Base-by-base conservation (phyloP, 306 rosid genomes). In the Arachis hypogaea region DNA sequence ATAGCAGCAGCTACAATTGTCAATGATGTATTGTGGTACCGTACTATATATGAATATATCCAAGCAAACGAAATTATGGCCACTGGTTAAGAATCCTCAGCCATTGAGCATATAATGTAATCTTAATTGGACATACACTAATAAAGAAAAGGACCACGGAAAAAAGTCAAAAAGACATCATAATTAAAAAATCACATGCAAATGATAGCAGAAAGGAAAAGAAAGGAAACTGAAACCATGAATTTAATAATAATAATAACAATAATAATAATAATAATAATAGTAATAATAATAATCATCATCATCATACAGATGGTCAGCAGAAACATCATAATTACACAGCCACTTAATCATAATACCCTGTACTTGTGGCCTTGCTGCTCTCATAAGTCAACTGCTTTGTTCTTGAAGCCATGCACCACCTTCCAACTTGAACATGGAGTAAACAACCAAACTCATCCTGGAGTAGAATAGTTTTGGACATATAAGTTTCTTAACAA, bases 271-370 rank as follows among this genome's bases (percentile, higher is more conserved):
- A 64, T 9, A 75, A 51, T 3, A 62, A 43, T 62, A 81, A 58
- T 33, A 33, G 1, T 33, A 33, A 33, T 33, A 33, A 80, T 77
- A 80, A 82, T 64, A 69, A 71, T 71, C 57, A 59, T 72, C 60
- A 49, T 69, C 67, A 71, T 56, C 76, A 64, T 80, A 65, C 29
- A 68, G 61, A 74, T 63, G 59, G 85, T 76, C 78, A 77, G 74
- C 33, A 52, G 63, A 62, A 71, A 29, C 36, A 73, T 74, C 76
- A 80, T 73, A 81, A 76, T 83, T 76, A 71, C 80, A 82, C 87
- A 80, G 74, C 70, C 69, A 75, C 67, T 77, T 77, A 85, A 78
- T 65, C 71, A 60, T 50, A 72, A 69, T 43, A 77, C 80, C 72
- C 52, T 7, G 59, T 43, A 40, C 28, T 41, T 16, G 44, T 66